Evolutionary conservation across 1,139 yeast species (phyloP).

Genomic region (Kurtzmaniella natalensis): DNA sequence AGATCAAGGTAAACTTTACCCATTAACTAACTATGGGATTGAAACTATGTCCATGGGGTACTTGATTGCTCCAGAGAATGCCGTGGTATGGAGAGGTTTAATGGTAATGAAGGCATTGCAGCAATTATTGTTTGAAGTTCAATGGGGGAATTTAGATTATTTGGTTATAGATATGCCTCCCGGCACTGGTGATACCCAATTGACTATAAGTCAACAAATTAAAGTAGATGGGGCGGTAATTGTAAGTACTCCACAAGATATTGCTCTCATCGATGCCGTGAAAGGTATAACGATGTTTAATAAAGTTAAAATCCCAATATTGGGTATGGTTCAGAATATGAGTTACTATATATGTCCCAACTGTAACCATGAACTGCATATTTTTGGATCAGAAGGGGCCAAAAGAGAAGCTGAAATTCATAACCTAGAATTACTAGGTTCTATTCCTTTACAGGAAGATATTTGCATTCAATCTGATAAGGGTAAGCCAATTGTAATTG

Average conservation of each 20-base stretch:
- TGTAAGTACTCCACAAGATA: conserved; percentile 85
- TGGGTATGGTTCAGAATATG: conserved; percentile 85
- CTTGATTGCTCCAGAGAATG: conserved; percentile 59
- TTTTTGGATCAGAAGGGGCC: conserved; percentile 72
- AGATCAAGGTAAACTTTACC: conserved; percentile 53
- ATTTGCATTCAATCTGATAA: conserved; percentile 59
- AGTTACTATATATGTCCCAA: conserved; percentile 72
- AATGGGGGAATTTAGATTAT: conserved; percentile 66
- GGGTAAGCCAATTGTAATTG: conserved; percentile 61
- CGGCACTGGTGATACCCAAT: conserved; percentile 87
- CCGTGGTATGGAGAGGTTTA: conserved; percentile 84
- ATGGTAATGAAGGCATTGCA: conserved; percentile 87
- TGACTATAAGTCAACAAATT: conserved; percentile 76
- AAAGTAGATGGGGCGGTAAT: conserved; percentile 74
- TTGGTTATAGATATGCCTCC: conserved; percentile 86
- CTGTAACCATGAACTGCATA: conserved; percentile 67
- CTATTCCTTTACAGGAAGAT: conserved; percentile 62
- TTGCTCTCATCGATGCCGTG: conserved; percentile 76
- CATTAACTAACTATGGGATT: conserved; percentile 72
- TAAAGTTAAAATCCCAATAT: conserved; percentile 67
- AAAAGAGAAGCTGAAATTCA: conserved; percentile 50
- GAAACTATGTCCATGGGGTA: conserved; percentile 92
- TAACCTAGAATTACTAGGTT: conserved; percentile 53
- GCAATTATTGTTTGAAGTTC: conserved; percentile 75
- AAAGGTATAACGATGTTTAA: conserved; percentile 78